Evolutionary conservation across 2,329 filamentous ascomycete species (phyloP), one percentile per base, ranked within the genome.

Genomic region (Botrytis sinoallii): DNA sequence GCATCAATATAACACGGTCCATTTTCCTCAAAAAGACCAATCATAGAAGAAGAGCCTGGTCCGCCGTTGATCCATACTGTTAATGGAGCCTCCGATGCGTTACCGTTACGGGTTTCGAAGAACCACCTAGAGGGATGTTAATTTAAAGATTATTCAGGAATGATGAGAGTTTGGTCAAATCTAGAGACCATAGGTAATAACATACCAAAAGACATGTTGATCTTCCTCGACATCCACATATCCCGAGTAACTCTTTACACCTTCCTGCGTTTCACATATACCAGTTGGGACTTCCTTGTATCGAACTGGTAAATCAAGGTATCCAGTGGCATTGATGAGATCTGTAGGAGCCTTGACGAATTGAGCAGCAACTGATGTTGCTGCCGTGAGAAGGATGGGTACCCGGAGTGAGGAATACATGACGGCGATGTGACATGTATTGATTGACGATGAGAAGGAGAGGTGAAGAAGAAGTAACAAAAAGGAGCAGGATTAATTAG

Each of bases 51-150:
- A 63, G 85, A 85, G 5, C 90, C 90, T 0, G 90, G 90, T 1
- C 90, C 90, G 52, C 90, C 90, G 79, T 91, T 91, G 75, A 92
- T 85, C 88, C 88, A 92, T 74, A 91, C 86, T 2, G 88, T 87
- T 64, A 90, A 78, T 18, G 84, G 85, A 81, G 75, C 84, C 81
- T 74, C 86, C 79, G 79, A 77, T 1, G 88, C 85, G 76, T 85
- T 84, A 38, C 81, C 81, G 72, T 87, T 84, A 40, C 85, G 79
- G 0, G 83, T 79, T 74, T 85, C 84, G 77, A 85, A 83, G 75
- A 85, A 85, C 83, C 84, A 85, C 71, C 71, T 73, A 6, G n/a
- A 35, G 72, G 73, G 18, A 40, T 32, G 32, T 65, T 29, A 65
- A 44, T 5, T 14, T n/a, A 6, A 42, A 20, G 25, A 1, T 20